phyloP scores from a whole-genome alignment of 805 yeast species.

The Kluyveromyces starmeri region DNA sequence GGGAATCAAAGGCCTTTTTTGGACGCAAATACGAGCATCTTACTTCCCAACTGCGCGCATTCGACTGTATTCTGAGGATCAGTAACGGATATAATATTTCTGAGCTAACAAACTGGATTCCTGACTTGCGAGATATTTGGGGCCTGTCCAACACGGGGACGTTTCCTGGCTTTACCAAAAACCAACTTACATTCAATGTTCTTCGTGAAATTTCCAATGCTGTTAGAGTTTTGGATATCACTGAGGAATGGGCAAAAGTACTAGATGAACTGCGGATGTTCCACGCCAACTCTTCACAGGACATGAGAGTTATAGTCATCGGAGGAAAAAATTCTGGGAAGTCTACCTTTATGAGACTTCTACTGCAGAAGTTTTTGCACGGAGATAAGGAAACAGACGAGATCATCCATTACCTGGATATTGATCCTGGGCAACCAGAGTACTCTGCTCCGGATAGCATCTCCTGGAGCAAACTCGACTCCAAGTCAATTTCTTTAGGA shows the following conservation, averaged over 20 bases:
- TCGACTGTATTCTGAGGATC: constrained; percentile 19
- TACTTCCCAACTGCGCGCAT: constrained; percentile 5
- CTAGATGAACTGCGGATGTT: constrained; percentile 18
- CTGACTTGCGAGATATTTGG: constrained; percentile 20
- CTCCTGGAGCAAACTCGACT: constrained; percentile 36
- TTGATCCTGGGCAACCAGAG: constrained; percentile 89
- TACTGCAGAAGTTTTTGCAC: constrained; percentile 41
- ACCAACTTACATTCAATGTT: constrained; percentile 2
- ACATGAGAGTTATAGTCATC: constrained; percentile 28
- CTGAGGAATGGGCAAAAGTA: constrained; percentile 16
- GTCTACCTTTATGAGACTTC: constrained; percentile 53
- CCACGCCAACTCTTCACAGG: constrained; percentile 17
- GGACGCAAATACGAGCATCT: constrained; percentile 7
- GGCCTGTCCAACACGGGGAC: constrained; percentile 8
- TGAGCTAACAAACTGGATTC: constrained; percentile 11
- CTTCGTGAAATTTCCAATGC: background rate
- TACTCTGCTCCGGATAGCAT: constrained; percentile 63
- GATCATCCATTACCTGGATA: constrained; percentile 48
- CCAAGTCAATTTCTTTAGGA: constrained; percentile 14
- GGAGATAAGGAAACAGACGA: constrained; percentile 14
- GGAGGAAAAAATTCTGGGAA: constrained; percentile 74
- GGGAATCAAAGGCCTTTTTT: constrained; percentile 20
- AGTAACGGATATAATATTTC: constrained; percentile 12
- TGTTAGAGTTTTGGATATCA: constrained; percentile 13
- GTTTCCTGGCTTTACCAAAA: background rate